phyloP scores from a whole-genome alignment of 2,329 filamentous ascomycete genomes.

The Apiospora koreana region DNA sequence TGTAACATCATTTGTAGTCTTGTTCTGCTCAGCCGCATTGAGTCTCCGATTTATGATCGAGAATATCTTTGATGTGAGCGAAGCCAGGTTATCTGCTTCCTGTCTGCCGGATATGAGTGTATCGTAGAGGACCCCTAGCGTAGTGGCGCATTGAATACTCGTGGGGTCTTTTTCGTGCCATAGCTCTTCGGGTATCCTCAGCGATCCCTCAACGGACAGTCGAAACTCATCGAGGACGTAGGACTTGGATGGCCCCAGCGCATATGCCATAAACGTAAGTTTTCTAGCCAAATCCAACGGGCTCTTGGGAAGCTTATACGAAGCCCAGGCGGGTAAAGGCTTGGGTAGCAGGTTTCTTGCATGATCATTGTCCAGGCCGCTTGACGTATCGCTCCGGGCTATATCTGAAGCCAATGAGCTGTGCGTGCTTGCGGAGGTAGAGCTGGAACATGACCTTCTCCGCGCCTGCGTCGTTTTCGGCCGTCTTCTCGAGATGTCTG shows the following conservation, averaged over 20 bases:
- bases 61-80: conserved; percentile 15
- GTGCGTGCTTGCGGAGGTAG: conserved; percentile 10
- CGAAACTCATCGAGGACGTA: background rate
- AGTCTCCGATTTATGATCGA: conserved; percentile 19
- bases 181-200: conserved; percentile 9
- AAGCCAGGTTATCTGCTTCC: conserved; percentile 5
- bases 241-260: conserved; percentile 12
- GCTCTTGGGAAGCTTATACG: conserved; percentile 13
- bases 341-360: background rate
- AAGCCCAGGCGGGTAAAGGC: conserved; percentile 18
- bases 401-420: conserved; percentile 14
- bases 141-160: conserved; percentile 18
- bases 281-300: conserved; percentile 10
- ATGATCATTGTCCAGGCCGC: background rate
- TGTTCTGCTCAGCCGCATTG: conserved; percentile 14
- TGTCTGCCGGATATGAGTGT: conserved; percentile 11
- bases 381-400: background rate
- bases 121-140: conserved; percentile 18
- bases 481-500: background rate
- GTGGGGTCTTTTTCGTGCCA: conserved; percentile 17
- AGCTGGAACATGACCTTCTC: conserved; percentile 4
- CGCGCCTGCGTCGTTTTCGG: background rate
- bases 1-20: conserved; percentile 12
- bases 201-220: background rate
- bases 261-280: conserved; percentile 17